phyloP scores from a whole-genome alignment of 192 early-diverging fungal genomes.

The Coemansia sp. region DNA sequence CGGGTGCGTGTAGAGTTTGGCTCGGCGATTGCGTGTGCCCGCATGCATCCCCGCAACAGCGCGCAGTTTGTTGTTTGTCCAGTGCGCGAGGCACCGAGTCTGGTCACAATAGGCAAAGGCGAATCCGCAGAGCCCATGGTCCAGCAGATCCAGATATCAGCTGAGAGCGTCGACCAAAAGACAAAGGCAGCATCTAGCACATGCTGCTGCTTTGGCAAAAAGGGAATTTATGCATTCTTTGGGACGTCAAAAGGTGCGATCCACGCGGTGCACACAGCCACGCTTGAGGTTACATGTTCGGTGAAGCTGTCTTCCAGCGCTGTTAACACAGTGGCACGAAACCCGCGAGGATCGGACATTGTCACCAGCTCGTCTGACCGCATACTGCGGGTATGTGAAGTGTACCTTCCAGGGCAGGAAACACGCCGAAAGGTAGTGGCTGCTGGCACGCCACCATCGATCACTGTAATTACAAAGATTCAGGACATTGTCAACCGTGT shows the following conservation, averaged over 20 bases:
- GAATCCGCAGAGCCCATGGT: conserved; percentile 4
- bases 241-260: conserved; percentile 39
- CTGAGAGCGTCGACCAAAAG: conserved; percentile 20
- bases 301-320: conserved; percentile 36
- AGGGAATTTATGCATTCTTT: conserved; percentile 51
- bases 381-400: conserved; percentile 70
- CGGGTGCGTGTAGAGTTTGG: conserved; percentile 64
- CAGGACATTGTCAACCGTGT: conserved; percentile 87
- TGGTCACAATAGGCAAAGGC: conserved; percentile 22
- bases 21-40: conserved; percentile 68
- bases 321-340: conserved; percentile 37
- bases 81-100: conserved; percentile 34
- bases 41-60: conserved; percentile 74
- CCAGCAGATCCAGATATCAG: conserved; percentile 21
- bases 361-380: conserved; percentile 80
- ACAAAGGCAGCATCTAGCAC: conserved; percentile 47
- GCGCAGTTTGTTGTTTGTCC: conserved; percentile 33
- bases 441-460: conserved; percentile 23
- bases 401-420: conserved; percentile 25
- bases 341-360: conserved; percentile 60
- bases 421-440: conserved; percentile 1
- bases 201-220: conserved; percentile 47
- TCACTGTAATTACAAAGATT: conserved; percentile 65
- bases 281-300: conserved; percentile 25
- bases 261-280: conserved; percentile 38